Conservation (phyloP, 2,329 filamentous ascomycete species). For the Tolypocladium amazonense region DNA sequence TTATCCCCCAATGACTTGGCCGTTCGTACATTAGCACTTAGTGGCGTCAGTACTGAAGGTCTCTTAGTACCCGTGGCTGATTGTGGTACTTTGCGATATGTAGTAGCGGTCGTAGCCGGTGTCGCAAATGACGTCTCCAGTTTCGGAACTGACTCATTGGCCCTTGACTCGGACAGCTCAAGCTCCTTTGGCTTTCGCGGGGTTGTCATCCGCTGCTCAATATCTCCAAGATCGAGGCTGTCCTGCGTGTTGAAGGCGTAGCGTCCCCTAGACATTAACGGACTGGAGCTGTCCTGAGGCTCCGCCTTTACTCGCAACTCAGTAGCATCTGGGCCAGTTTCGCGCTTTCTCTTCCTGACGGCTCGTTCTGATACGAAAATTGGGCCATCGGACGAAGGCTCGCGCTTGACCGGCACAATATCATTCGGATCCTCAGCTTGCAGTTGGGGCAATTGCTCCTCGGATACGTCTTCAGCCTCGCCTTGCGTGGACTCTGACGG, state of each 20-base stretch:
- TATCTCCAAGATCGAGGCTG: slow-evolving; percentile 45
- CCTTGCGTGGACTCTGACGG: slow-evolving; percentile 19
- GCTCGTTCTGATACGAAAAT: slow-evolving; percentile 39
- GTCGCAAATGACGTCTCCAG: slow-evolving; percentile 6
- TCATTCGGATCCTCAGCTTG: slow-evolving; percentile 3
- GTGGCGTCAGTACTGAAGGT: slow-evolving; percentile 22
- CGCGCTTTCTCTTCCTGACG: slow-evolving; percentile 35
- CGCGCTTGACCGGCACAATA: slow-evolving; percentile 29
- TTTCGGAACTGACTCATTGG: neutral
- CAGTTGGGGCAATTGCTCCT: slow-evolving; percentile 13
- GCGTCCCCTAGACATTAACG: slow-evolving; percentile 10
- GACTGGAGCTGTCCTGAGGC: slow-evolving; percentile 15
- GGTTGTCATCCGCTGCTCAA: slow-evolving; percentile 20
- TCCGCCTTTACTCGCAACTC: slow-evolving; percentile 33
- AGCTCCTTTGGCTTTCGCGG: slow-evolving; percentile 22
- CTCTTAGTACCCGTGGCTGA: slow-evolving; percentile 6
- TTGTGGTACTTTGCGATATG: slow-evolving; percentile 5
- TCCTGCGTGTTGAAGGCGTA: slow-evolving; percentile 31
- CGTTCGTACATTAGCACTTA: slow-evolving; percentile 22
- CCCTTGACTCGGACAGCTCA: slow-evolving; percentile 6
- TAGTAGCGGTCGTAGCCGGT: slow-evolving; percentile 9
- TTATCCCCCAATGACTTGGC: slow-evolving; percentile 12
- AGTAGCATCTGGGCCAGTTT: slow-evolving; percentile 8
- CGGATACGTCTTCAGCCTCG: slow-evolving; percentile 11
- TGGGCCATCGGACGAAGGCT: slow-evolving; percentile 42